Evolutionary conservation across 371 early-diverging fungal genomes (phyloP), one percentile per base, ranked within the genome.

Genomic region (Actinomortierella wolfii): DNA sequence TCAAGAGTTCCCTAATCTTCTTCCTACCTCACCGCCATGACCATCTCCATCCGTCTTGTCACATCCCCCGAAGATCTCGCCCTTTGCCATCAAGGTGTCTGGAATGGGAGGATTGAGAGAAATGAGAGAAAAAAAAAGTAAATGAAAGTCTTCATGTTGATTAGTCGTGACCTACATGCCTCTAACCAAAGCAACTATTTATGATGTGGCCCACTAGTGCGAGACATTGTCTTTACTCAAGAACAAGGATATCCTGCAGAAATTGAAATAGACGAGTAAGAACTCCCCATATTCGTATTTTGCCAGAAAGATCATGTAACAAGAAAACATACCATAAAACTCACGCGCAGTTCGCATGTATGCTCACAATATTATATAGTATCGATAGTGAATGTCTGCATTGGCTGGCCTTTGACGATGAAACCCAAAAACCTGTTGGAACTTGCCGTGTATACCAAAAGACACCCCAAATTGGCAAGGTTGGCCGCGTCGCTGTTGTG

Each of bases 401-500:
- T 34, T 76, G 76, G 76, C 56, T 76, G 17, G 76, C 59, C 14
- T 48, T 62, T 5, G 63, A 69, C 18, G 29, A 61, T 21, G 17
- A 54, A 17, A 54, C 55, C 25, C 34, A 67, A 2, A 13, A 18
- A 7, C 59, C 48, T 18, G 59, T 69, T 2, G 76, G 76, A 1
- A 76, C 76, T 0, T 58, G 63, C 1, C 66, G 76, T 14, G 41
- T 69, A 18, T 66, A 58, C 57, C 54, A 45, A 17, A 66, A 64
- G 39, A 58, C 62, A 3, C 59, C 70, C 3, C 57, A 61, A 0
- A 54, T 67, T 11, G 76, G 65, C 25, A 76, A 76, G 52, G 21
- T 76, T 3, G 69, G 70, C 4, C 70, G 76, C n/a, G 70, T 76
- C 11, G 70, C 76, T 39, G 76, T 76, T 1, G 50, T 69, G 2